phyloP scores from a whole-genome alignment of 2,329 filamentous ascomycete genomes.

The Colletotrichum incanum region DNA sequence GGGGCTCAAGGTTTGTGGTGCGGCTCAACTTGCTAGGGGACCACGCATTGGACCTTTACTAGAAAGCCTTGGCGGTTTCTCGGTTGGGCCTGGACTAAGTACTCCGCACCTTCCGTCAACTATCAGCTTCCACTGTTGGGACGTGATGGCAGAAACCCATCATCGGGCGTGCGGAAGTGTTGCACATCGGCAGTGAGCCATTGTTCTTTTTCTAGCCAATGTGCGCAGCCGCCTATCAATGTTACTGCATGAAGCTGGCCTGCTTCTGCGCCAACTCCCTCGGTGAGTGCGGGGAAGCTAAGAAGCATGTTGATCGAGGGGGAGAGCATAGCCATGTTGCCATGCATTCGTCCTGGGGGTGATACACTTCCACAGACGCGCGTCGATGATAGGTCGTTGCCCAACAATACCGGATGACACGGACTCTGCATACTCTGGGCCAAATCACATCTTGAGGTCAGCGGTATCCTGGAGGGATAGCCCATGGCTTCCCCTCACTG shows the following conservation, averaged over 20 bases:
- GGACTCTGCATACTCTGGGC: conserved; percentile 29
- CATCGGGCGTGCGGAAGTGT: conserved; percentile 34
- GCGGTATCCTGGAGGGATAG: conserved; percentile 20
- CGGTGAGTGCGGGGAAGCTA: conserved; percentile 38
- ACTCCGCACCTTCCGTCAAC: conserved; percentile 2
- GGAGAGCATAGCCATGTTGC: conserved; percentile 35
- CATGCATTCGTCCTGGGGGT: conserved; percentile 30
- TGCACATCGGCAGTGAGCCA: conserved; percentile 30
- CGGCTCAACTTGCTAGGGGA: conserved; percentile 21
- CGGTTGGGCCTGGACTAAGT: background rate
- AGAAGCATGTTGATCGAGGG: conserved; percentile 37
- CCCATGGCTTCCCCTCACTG: conserved; percentile 34
- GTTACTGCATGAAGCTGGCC: conserved; percentile 24
- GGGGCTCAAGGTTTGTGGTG: conserved; percentile 11
- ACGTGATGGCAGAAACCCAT: background rate
- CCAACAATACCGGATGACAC: conserved; percentile 39
- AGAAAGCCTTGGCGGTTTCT: background rate
- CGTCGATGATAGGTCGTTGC: conserved; percentile 39
- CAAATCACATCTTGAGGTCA: conserved; percentile 29
- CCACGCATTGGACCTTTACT: background rate
- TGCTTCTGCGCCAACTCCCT: conserved; percentile 5
- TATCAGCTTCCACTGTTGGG: background rate
- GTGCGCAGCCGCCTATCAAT: conserved; percentile 10
- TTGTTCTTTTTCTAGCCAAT: conserved; percentile 6
- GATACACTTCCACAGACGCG: conserved; percentile 33